Evolutionary conservation across 2,329 filamentous ascomycete genomes (phyloP).

Genomic region (Coleophoma crateriformis): DNA sequence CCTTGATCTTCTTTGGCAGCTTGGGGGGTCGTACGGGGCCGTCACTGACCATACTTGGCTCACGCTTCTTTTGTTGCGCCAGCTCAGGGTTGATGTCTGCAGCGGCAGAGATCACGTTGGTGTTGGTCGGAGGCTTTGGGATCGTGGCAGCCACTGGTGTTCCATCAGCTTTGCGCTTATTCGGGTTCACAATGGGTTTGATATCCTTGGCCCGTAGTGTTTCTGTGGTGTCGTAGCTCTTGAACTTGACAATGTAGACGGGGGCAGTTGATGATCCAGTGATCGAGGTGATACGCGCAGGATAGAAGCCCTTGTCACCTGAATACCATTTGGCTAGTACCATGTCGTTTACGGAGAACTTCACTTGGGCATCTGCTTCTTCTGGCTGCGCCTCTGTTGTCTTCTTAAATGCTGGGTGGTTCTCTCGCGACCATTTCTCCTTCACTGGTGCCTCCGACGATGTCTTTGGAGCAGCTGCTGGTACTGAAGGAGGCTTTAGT

Average conservation of each 20-base stretch:
- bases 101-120: constrained; percentile 30
- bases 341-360: constrained; percentile 82
- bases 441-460: constrained; percentile 47
- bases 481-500: constrained; percentile 53
- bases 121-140: constrained; percentile 32
- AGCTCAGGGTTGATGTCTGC: constrained; percentile 58
- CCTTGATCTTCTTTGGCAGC: constrained; percentile 81
- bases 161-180: constrained; percentile 83
- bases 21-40: constrained; percentile 56
- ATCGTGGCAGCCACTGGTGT: constrained; percentile 45
- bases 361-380: constrained; percentile 42
- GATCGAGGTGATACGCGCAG: constrained; percentile 86
- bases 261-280: constrained; percentile 88
- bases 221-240: constrained; percentile 81
- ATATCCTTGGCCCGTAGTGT: constrained; percentile 79
- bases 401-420: constrained; percentile 72
- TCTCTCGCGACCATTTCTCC: constrained; percentile 75
- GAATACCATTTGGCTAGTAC: constrained; percentile 88
- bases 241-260: constrained; percentile 93
- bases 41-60: constrained; percentile 58
- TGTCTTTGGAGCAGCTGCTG: constrained; percentile 30
- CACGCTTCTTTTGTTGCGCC: constrained; percentile 57
- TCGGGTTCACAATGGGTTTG: constrained; percentile 65
- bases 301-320: constrained; percentile 86
- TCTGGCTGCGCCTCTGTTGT: constrained; percentile 42